Evolutionary conservation across 257 asterid species (phyloP), one percentile per base, ranked within the genome.

Genomic region (Solanum pinnatisectum): DNA sequence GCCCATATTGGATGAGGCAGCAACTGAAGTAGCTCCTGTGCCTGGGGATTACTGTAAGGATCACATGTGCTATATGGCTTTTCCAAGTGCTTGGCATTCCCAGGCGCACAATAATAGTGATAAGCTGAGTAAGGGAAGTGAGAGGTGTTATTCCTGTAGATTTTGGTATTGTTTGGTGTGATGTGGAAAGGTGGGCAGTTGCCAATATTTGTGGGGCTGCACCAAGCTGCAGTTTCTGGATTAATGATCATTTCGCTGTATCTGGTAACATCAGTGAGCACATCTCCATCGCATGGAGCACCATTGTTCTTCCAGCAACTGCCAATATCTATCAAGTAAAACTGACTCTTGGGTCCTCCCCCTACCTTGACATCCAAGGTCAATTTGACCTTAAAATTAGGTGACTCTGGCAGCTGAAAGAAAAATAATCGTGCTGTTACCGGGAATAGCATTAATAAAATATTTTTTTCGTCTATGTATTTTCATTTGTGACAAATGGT

Each of bases 271-370:
- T 94, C 96, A 3, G 96, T 91, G 27, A 86, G 86, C 40, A 91
- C 92, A 72, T 94, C 93, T n/a, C 97, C 96, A 13, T 94, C 90
- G n/a, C 97, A 94, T 1, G 95, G 94, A 36, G 81, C 74, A 2
- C 98, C 96, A 52, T 92, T 89, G 91, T 92, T 93, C 88, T 93
- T 94, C 98, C 98, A 94, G 90, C 98, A 94, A 90, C 97, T 93
- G n/a, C 96, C 97, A 0, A 94, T 93, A 90, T 92, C 96, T 30
- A 94, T 92, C 90, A 94, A 87, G 93, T 94, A 94, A 90, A 94
- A 93, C 89, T 93, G 96, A 92, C 97, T 93, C 89, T 92, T 93
- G 3, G 94, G 93, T 14, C 97, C 96, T 72, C 97, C 95, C 27
- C 98, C 96, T 84, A 87, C 90, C 83, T 84, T 91, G 87, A 94